Evolutionary conservation across 768 basidiomycete genomes (phyloP), one percentile per base, ranked within the genome.

Genomic region (Leccinellum luteum): DNA sequence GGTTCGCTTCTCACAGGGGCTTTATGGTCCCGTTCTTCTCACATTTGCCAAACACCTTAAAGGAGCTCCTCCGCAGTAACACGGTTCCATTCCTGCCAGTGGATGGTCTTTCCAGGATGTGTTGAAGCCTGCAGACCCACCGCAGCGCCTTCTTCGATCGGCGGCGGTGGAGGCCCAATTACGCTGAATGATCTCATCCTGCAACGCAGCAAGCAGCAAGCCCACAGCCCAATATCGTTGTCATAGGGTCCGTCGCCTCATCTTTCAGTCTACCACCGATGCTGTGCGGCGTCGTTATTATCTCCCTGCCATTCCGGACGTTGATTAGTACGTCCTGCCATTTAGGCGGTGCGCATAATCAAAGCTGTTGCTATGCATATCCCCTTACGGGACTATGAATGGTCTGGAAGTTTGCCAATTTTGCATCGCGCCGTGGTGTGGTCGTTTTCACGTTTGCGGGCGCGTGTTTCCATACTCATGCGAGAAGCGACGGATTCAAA

Each of bases 91-190:
- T 65, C 60, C 52, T 60, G 48, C 52, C 35, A 19, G 49, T 57
- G 52, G 52, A 51, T 21, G 28, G 54, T 55, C 50, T 44, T 64
- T 60, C 51, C 13, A 35, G 50, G 67, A 64, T 62, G 64, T 62
- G 66, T 57, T 60, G 45, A 50, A 48, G 25, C 55, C 57, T 63
- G 55, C 51, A 51, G 38, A 55, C 49, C 31, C 56, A 15, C 34
- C 56, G 56, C 62, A 67, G 65, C 41, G 60, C 52, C 67, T 69
- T 64, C 65, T 60, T 56, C 63, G 60, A 69, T 67, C 68, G 53
- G 34, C 25, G 48, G 49, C 45, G 54, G 59, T 35, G 63, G 53
- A 48, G 45, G 56, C 53, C 49, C n/a, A 55, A 61, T 65, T 59
- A 61, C 64, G 57, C 64, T 57, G 61, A 45, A 23, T 54, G 51